Evolutionary conservation across 257 asterid species (phyloP).

Genomic region (Plantago major): DNA sequence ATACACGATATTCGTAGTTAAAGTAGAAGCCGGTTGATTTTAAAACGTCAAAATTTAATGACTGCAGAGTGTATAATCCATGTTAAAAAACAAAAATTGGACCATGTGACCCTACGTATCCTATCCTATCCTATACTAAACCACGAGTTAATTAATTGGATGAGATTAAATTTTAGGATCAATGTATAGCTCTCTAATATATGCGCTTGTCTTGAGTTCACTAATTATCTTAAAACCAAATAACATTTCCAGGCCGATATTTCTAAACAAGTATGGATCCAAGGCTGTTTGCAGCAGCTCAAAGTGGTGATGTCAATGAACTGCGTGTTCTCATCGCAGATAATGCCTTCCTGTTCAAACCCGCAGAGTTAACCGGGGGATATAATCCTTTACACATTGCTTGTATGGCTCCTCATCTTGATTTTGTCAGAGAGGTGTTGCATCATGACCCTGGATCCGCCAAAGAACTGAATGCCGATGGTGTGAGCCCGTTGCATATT

Average conservation of each 20-base stretch:
- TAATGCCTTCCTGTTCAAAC: conserved; percentile 11
- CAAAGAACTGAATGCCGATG: too few species aligned
- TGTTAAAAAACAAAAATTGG: too few species aligned
- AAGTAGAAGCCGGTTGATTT: neutral
- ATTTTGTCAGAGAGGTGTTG: conserved; percentile 6
- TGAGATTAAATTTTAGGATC: too few species aligned
- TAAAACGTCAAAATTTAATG: neutral
- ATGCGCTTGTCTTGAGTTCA: too few species aligned
- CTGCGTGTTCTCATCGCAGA: conserved; percentile 15
- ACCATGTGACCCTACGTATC: too few species aligned
- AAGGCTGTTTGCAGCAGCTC: conserved; percentile 7
- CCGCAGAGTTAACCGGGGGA: conserved; percentile 2
- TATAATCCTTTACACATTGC: conserved; percentile 11
- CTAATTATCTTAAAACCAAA: too few species aligned
- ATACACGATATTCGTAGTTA: neutral
- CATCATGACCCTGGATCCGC: too few species aligned
- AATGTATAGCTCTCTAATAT: too few species aligned
- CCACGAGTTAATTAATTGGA: too few species aligned
- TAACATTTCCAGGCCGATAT: neutral
- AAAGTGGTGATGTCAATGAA: conserved; percentile 9
- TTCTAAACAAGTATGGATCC: neutral
- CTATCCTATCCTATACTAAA: too few species aligned
- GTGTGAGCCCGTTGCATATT: too few species aligned
- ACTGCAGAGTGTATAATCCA: too few species aligned
- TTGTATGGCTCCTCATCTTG: neutral